Conservation (phyloP, 2,329 filamentous ascomycete species). For the Aplosporella prunicola region DNA sequence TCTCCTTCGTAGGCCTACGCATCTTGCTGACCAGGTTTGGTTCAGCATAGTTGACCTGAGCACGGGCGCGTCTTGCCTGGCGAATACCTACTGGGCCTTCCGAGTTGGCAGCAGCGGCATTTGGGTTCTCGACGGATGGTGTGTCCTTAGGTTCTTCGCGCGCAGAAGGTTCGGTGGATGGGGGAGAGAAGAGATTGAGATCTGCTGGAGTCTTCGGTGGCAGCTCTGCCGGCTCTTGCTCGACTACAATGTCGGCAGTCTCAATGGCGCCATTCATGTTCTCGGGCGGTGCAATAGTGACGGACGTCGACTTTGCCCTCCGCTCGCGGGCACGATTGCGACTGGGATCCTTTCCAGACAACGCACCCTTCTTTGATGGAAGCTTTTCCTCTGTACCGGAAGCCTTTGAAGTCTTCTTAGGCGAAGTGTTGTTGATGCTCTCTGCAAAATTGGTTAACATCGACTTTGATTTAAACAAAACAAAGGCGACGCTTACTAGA, state of each 20-base stretch:
- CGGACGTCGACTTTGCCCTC: slow-evolving; percentile 13
- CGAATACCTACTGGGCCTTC: slow-evolving; percentile 15
- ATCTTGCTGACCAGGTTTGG: slow-evolving; percentile 41
- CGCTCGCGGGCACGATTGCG: slow-evolving; percentile 10
- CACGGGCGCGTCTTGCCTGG: slow-evolving; percentile 36
- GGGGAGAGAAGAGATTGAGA: slow-evolving; percentile 33
- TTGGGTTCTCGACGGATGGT: neutral
- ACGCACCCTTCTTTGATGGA: slow-evolving; percentile 13
- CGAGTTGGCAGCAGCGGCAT: neutral
- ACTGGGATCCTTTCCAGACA: neutral
- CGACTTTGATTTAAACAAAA: neutral
- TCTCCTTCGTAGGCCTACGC: slow-evolving; percentile 37
- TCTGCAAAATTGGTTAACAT: slow-evolving; percentile 12
- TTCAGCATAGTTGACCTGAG: slow-evolving; percentile 41
- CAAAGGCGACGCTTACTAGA: too few species aligned
- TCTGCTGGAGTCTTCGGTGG: slow-evolving; percentile 31
- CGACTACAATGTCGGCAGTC: slow-evolving; percentile 1
- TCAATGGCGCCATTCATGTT: neutral
- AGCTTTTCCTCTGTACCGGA: slow-evolving; percentile 8
- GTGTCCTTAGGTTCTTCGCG: slow-evolving; percentile 2
- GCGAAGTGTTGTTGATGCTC: slow-evolving; percentile 31
- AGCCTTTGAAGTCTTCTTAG: slow-evolving; percentile 15
- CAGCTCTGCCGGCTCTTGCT: slow-evolving; percentile 12
- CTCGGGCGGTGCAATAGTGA: slow-evolving; percentile 4
- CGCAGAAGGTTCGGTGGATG: slow-evolving; percentile 31